Evolutionary conservation across 2,329 filamentous ascomycete genomes (phyloP).

Genomic region (Trichophaea hybrida): DNA sequence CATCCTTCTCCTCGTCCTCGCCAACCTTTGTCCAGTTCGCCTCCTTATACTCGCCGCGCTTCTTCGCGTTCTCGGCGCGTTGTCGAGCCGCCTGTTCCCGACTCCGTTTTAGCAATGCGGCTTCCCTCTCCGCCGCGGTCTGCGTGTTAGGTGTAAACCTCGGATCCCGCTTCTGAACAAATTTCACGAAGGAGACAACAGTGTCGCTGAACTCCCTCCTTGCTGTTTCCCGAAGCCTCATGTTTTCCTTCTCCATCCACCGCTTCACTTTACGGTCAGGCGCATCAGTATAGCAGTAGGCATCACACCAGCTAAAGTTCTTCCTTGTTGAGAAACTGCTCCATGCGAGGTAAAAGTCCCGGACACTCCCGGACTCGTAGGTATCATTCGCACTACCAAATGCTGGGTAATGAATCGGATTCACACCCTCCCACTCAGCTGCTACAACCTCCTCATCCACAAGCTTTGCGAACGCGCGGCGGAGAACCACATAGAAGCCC

Average conservation of each 20-base stretch:
- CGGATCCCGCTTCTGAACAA: constrained; percentile 82
- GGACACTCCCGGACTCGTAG: constrained; percentile 57
- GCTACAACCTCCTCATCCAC: constrained; percentile 66
- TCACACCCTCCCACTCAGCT: constrained; percentile 50
- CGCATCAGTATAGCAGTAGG: constrained; percentile 68
- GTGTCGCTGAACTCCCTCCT: constrained; percentile 84
- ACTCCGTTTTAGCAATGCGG: constrained; percentile 59
- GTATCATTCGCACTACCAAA: constrained; percentile 66
- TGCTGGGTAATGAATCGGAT: constrained; percentile 55
- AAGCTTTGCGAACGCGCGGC: constrained; percentile 64
- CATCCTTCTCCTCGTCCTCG: constrained; percentile 18
- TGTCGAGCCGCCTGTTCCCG: constrained; percentile 73
- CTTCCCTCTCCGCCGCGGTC: constrained; percentile 66
- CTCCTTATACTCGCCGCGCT: constrained; percentile 30
- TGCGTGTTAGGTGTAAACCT: constrained; percentile 65
- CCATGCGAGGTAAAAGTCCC: constrained; percentile 71
- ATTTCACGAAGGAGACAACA: constrained; percentile 69
- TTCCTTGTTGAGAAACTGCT: constrained; percentile 69
- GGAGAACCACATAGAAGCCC: constrained; percentile 73
- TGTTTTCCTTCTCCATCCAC: constrained; percentile 92
- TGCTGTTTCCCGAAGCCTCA: constrained; percentile 64
- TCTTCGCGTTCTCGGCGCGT: constrained; percentile 65
- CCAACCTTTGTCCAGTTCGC: constrained; percentile 24
- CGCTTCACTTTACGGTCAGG: constrained; percentile 71
- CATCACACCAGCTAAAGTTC: constrained; percentile 78